phyloP scores from a whole-genome alignment of 768 basidiomycete genomes.

The Lactarius evosmus region DNA sequence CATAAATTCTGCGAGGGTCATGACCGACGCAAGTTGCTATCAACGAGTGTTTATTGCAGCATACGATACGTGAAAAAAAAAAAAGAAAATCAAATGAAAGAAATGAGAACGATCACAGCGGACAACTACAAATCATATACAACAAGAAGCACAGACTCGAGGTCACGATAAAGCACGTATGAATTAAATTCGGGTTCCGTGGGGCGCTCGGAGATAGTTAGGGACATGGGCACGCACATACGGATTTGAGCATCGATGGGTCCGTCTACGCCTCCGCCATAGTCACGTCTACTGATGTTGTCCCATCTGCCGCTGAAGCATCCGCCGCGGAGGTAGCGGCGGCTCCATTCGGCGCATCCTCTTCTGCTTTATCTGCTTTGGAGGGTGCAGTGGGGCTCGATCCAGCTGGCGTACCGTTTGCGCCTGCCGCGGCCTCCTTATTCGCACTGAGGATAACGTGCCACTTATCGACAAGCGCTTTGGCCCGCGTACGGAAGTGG shows the following conservation, averaged over 20 bases:
- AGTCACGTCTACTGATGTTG: constrained; percentile 24
- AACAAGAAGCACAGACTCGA: constrained; percentile 21
- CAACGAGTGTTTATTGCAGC: constrained; percentile 16
- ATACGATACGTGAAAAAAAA: constrained; percentile 6
- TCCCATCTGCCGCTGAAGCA: constrained; percentile 21
- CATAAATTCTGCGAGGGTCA: constrained; percentile 8
- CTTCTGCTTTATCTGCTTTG: constrained; percentile 18
- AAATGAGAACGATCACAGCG: constrained; percentile 8
- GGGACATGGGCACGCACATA: constrained; percentile 3
- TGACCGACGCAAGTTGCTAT: neutral
- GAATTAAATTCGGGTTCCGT: constrained; percentile 15
- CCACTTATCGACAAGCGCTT: constrained; percentile 68
- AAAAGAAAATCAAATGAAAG: neutral
- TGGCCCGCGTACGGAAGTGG: constrained; percentile 68
- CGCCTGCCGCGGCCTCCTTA: constrained; percentile 26
- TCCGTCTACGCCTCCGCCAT: constrained; percentile 20
- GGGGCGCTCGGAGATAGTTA: constrained; percentile 3
- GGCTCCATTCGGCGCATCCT: constrained; percentile 16
- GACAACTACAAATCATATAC: constrained; percentile 23
- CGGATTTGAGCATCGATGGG: neutral
- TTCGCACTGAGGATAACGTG: constrained; percentile 48
- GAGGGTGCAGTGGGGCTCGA: constrained; percentile 23
- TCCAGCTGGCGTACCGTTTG: constrained; percentile 19
- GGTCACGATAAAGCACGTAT: constrained; percentile 11
- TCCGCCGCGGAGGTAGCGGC: neutral